Base-by-base conservation (phyloP, 1,284 basidiomycete genomes). In the Earliella scabrosa region DNA sequence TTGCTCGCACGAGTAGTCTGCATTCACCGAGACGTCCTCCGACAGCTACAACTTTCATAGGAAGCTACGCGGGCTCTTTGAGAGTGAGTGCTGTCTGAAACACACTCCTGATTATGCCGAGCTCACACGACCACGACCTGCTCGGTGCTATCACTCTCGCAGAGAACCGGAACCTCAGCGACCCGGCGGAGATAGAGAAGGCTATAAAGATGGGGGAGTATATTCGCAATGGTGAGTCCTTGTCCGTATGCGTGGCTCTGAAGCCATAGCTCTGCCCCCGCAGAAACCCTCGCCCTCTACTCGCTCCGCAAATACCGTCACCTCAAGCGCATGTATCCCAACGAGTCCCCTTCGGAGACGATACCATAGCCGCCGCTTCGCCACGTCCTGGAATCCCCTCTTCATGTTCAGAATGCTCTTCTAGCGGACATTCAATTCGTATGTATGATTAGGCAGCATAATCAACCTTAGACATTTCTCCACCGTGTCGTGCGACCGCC, bases 221-320 rank as follows among this genome's bases (percentile, higher is more conserved):
- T 66, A 94, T 96, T 70, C 93, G 90, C 74, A 93, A 92, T 68
- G 93, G 93, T 92, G 63, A 60, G 84, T 68, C 26, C n/a, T 31
- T 14, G 26, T 14, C 23, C 34, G 9, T 58, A n/a, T n/a, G 14
- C 27, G 23, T 14, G 10, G 8, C 21, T 10, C 16, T 29, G 0
- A 32, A 32, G 21, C 24, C 41, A 26, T 31, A 40, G 20, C 27
- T 32, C 34, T 31, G 31, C 38, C 13, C 43, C 29, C 21, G 27
- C 70, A 95, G 93, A 95, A 78, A 93, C 93, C 0, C 78, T 95
- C 40, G 92, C 93, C 0, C 74, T 96, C 38, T 93, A 95, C 68
- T 88, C 90, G 4, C 75, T 96, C 47, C 85, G 90, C 66, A 96
- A 96, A 72, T 96, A 94, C 67, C 83, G 93, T 41, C 85, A 93